A percentile compares a stretch with the other conserved stretches of the same genome.
These are phyloP conservation scores for Serpula lacrymans DNA, from an alignment of 768 basidiomycete genomes.

Conservation along the genomic window DNA sequence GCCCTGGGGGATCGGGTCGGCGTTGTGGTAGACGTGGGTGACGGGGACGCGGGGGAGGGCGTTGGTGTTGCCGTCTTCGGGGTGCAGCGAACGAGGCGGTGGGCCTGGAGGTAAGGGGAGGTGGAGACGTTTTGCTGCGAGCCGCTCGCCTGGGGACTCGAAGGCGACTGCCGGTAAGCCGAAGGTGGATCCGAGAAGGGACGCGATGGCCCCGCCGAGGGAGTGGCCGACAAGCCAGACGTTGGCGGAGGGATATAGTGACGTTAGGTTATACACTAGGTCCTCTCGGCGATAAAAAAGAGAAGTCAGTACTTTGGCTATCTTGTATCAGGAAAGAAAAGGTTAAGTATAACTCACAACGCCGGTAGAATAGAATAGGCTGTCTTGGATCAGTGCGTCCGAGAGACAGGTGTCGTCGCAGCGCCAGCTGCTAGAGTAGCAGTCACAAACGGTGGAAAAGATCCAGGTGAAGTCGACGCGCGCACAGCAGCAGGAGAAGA, in stretches of 20 bases:
- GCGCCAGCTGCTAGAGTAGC: conserved; percentile 55
- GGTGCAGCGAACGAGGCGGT: conserved; percentile 30
- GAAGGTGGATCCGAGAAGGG: conserved; percentile 61
- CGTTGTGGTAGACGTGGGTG: conserved; percentile 62
- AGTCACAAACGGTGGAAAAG: conserved; percentile 84
- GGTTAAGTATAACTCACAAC: conserved; percentile 50
- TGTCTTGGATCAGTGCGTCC: conserved; percentile 80
- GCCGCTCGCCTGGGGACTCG: conserved; percentile 61
- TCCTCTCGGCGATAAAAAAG: conserved; percentile 32
- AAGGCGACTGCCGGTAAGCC: conserved; percentile 64
- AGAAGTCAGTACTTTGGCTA: not conserved
- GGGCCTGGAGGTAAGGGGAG: conserved; percentile 48
- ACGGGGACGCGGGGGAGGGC: conserved; percentile 21
- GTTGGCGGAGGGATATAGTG: conserved; percentile 53
- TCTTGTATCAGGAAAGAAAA: not conserved
- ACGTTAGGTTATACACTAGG: conserved; percentile 54
- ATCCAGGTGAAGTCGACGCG: conserved; percentile 85
- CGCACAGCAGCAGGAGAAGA: conserved; percentile 94
- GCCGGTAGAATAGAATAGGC: conserved; percentile 88
- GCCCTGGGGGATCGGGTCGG: conserved; percentile 68
- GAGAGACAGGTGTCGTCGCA: conserved; percentile 84
- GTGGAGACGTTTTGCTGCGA: conserved; percentile 59
- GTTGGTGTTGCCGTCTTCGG: conserved; percentile 3
- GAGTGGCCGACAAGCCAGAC: conserved; percentile 64
- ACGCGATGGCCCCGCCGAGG: conserved; percentile 63